Evolutionary conservation across 352 stramenopile species (phyloP).

Genomic region (Phytophthora tubulina): DNA sequence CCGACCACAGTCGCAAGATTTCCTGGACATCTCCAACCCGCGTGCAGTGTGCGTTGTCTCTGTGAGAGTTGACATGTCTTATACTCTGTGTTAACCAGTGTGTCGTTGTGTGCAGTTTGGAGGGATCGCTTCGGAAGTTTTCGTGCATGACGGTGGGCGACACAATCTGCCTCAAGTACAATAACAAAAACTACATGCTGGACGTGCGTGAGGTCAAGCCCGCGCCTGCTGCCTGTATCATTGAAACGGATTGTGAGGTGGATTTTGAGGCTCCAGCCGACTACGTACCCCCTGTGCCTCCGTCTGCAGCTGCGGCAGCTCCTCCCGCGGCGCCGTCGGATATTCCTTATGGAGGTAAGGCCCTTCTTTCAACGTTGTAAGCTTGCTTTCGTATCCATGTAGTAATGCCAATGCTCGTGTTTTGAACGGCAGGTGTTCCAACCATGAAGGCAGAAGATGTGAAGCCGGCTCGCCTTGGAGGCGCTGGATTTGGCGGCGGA

Average conservation of each 20-base stretch:
- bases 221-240: slow-evolving; percentile 97
- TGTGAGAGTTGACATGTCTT: neutral
- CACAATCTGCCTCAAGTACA: slow-evolving; percentile 99
- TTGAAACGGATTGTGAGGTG: slow-evolving; percentile 99
- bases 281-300: slow-evolving; percentile 69
- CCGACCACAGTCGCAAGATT: slow-evolving; percentile 98
- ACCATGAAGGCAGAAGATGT: slow-evolving; percentile 66
- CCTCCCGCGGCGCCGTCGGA: slow-evolving; percentile 52
- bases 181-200: slow-evolving; percentile 98
- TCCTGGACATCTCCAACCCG: slow-evolving; percentile 99
- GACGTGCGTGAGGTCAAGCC: slow-evolving; percentile 98
- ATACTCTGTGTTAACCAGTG: slow-evolving; percentile 2
- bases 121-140: slow-evolving; percentile 89
- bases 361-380: neutral
- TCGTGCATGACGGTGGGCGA: slow-evolving; percentile 99
- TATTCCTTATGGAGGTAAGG: slow-evolving; percentile 71
- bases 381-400: neutral
- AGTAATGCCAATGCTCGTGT: neutral
- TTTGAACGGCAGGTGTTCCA: slow-evolving; percentile 55
- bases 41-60: slow-evolving; percentile 93
- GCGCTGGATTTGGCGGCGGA: slow-evolving; percentile 55
- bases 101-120: slow-evolving; percentile 52
- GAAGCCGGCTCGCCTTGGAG: slow-evolving; percentile 47
- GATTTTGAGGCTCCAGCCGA: slow-evolving; percentile 98
- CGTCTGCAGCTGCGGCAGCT: slow-evolving; percentile 21